Evolutionary conservation across 805 yeast genomes (phyloP).

Genomic region (Wickerhamiella musiphila): DNA sequence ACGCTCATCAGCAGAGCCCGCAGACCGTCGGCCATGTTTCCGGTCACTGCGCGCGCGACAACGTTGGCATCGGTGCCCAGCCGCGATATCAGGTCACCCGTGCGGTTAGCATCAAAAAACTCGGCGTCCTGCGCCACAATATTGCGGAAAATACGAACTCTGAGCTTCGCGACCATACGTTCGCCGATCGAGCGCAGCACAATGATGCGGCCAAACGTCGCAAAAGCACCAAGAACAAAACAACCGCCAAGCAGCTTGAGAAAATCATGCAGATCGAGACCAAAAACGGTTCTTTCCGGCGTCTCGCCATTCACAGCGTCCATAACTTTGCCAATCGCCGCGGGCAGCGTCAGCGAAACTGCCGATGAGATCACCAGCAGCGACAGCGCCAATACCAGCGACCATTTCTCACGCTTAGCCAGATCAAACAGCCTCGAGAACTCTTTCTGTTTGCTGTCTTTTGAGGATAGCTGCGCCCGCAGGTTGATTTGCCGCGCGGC

Average conservation of each 20-base stretch:
- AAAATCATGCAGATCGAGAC: constrained; percentile 47
- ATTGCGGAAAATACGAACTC: constrained; percentile 60
- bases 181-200: constrained; percentile 70
- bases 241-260: constrained; percentile 42
- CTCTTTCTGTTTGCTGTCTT: constrained; percentile 19
- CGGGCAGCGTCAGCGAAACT: constrained; percentile 66
- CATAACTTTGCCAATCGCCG: constrained; percentile 68
- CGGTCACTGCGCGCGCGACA: constrained; percentile 72
- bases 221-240: constrained; percentile 55
- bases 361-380: constrained; percentile 57
- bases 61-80: constrained; percentile 77
- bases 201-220: constrained; percentile 69
- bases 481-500: constrained; percentile 19
- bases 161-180: constrained; percentile 63
- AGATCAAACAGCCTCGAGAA: constrained; percentile 33
- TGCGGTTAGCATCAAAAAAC: constrained; percentile 75
- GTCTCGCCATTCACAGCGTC: constrained; percentile 40
- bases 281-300: constrained; percentile 28
- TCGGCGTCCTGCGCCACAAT: constrained; percentile 74
- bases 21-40: constrained; percentile 82
- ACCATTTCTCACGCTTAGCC: constrained; percentile 39
- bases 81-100: constrained; percentile 83
- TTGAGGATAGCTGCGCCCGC: constrained; percentile 17
- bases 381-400: constrained; percentile 42
- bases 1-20: constrained; percentile 65